phyloP scores from a whole-genome alignment of 345 rosid species.

The Lenwebbia sp. region DNA sequence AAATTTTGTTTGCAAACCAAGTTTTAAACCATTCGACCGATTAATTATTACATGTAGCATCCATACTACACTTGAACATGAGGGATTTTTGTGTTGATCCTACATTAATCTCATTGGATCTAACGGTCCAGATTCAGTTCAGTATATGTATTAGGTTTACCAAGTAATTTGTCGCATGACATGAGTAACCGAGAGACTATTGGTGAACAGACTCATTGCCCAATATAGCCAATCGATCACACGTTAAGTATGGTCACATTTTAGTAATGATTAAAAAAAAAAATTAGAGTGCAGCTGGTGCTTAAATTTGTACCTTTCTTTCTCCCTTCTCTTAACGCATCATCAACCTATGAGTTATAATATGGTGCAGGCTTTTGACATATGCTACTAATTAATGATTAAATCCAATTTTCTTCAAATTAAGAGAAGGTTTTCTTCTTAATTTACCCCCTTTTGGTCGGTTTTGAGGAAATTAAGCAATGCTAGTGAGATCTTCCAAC shows the following conservation, averaged over 20 bases:
- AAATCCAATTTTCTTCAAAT: not conserved
- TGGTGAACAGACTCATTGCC: not conserved
- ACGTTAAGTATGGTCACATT: not conserved
- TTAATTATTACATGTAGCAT: not conserved
- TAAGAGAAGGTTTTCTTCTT: not conserved
- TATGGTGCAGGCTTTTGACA: not conserved
- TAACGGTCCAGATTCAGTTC: not conserved
- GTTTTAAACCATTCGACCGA: too few species aligned
- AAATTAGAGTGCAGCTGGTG: not conserved
- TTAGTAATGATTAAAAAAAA: not conserved
- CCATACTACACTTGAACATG: not conserved
- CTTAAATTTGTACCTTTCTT: not conserved
- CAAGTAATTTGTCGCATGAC: not conserved
- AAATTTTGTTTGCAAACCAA: too few species aligned
- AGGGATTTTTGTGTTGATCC: not conserved
- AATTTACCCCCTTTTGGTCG: not conserved
- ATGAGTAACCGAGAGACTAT: not conserved
- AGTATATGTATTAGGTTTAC: not conserved
- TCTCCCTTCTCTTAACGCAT: not conserved
- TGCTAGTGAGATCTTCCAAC: not conserved
- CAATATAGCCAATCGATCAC: not conserved
- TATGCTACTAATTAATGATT: not conserved
- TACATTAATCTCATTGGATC: not conserved
- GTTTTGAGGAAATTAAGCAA: not conserved
- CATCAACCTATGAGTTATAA: not conserved